Percentiles rank a stretch among this genome's conserved stretches.
These are phyloP conservation scores for Penicillium paneum DNA, from an alignment of 2,329 filamentous ascomycete genomes.

Conservation along the genomic window DNA sequence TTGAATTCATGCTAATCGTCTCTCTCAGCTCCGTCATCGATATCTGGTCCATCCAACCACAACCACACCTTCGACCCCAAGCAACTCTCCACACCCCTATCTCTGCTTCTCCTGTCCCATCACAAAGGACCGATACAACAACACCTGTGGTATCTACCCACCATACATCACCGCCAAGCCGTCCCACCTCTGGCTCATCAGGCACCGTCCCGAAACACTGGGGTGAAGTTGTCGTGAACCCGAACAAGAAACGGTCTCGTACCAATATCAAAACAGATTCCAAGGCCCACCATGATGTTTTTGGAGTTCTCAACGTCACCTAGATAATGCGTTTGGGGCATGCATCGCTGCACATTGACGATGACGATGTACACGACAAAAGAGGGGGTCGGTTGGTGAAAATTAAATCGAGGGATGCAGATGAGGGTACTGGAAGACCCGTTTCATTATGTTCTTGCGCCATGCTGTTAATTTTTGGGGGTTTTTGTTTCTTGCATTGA, in stretches of 20 bases:
- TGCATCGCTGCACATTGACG: constrained; percentile 9
- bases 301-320: constrained; percentile 40
- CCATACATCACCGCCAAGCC: constrained; percentile 13
- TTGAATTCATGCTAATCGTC: neutral
- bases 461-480: neutral
- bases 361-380: constrained; percentile 14
- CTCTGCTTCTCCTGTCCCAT: constrained; percentile 25
- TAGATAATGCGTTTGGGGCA: constrained; percentile 8
- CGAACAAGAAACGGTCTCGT: constrained; percentile 34
- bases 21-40: constrained; percentile 42
- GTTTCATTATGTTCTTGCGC: constrained; percentile 7
- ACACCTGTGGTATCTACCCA: constrained; percentile 13
- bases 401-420: neutral
- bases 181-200: constrained; percentile 12
- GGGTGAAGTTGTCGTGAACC: constrained; percentile 45
- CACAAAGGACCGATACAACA: constrained; percentile 9
- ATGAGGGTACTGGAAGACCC: constrained; percentile 7
- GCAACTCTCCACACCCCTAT: constrained; percentile 34
- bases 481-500: constrained; percentile 20
- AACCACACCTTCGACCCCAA: constrained; percentile 40
- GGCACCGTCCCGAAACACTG: constrained; percentile 41
- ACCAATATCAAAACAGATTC: constrained; percentile 25
- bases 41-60: constrained; percentile 46
- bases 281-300: constrained; percentile 33
- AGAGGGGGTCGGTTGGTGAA: constrained; percentile 2